Evolutionary conservation across 331 rosid species (phyloP), one percentile per base, ranked within the genome.

Genomic region (Pyrus hybrid): DNA sequence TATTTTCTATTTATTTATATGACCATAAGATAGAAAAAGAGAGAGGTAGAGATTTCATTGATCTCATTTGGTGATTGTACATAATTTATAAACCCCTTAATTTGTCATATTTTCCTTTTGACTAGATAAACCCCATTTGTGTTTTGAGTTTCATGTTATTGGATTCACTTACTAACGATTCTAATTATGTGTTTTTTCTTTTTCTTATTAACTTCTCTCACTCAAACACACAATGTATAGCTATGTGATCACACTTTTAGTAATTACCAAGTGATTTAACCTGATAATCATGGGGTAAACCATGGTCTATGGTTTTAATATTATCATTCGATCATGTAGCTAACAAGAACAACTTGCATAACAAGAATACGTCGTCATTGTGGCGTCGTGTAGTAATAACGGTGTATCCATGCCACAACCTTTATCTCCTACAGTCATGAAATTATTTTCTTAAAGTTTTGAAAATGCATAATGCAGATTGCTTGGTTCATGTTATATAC

Each of bases 1-100:
- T 28, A 56, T 6, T 28, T 73, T 35, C 22, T 51, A 67, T 77
- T 76, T 51, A 61, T 77, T 25, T 45, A 3, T 45, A 6, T 62
- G 70, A 26, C 18, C 61, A 23, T 64, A 30, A 32, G 17, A 73
- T 33, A 62, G 64, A 73, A 43, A 61, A 56, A 61, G 28, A 73
- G 47, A 74, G 63, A 71, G 71, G 29, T 58, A 4, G 49, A 21
- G 33, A 56, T 65, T 67, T 67, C 62, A 61, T 79, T 69, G 25
- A 58, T 23, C 63, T 75, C 63, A 75, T 71, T 71, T 60, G 75
- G 75, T 80, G 71, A 60, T 68, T 78, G 80, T 83, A 79, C 67
- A 82, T 83, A 79, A 77, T 69, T 78, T 28, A 73, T 29, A 62
- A 75, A 51, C 74, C 62, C 77, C 45, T 37, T 37, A 37, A 9